A percentile compares a stretch with the other conserved stretches of the same genome.
Evolutionary conservation across 1,284 basidiomycete species (phyloP).

Genomic region (Leccinum pachyderme): DNA sequence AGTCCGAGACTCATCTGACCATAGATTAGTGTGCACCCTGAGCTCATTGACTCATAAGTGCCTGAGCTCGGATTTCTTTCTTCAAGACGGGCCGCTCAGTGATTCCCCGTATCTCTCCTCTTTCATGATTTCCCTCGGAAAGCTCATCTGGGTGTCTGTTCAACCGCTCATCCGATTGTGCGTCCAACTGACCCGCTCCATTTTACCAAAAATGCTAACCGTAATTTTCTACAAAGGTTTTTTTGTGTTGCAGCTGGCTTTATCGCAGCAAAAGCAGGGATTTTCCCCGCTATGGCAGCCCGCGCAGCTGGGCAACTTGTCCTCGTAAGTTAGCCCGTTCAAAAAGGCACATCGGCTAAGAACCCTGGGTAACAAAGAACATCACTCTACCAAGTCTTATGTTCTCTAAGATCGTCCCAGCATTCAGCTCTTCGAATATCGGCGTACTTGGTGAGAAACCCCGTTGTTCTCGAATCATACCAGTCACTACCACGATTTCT

Average conservation of each 20-base stretch:
- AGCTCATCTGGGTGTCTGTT: slow-evolving; percentile 56
- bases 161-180: slow-evolving; percentile 61
- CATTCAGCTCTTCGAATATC: slow-evolving; percentile 67
- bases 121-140: slow-evolving; percentile 34
- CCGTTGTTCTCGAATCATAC: background rate
- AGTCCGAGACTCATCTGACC: background rate
- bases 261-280: slow-evolving; percentile 55
- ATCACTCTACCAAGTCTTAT: slow-evolving; percentile 68
- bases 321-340: slow-evolving; percentile 38
- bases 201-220: background rate
- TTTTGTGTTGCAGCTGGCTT: slow-evolving; percentile 57
- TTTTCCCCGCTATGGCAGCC: slow-evolving; percentile 59
- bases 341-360: background rate
- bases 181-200: slow-evolving; percentile 18
- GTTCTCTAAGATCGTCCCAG: slow-evolving; percentile 76
- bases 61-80: background rate
- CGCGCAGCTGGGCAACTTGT: slow-evolving; percentile 58
- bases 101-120: background rate
- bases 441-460: slow-evolving; percentile 50
- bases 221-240: slow-evolving; percentile 37
- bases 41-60: background rate
- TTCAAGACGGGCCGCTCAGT: background rate
- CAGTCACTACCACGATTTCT: slow-evolving; percentile 11
- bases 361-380: slow-evolving; percentile 42
- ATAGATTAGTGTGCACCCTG: slow-evolving; percentile 6